Evolutionary conservation across 2,329 filamentous ascomycete genomes (phyloP).

Genomic region (Colletotrichum gloeosporioides): DNA sequence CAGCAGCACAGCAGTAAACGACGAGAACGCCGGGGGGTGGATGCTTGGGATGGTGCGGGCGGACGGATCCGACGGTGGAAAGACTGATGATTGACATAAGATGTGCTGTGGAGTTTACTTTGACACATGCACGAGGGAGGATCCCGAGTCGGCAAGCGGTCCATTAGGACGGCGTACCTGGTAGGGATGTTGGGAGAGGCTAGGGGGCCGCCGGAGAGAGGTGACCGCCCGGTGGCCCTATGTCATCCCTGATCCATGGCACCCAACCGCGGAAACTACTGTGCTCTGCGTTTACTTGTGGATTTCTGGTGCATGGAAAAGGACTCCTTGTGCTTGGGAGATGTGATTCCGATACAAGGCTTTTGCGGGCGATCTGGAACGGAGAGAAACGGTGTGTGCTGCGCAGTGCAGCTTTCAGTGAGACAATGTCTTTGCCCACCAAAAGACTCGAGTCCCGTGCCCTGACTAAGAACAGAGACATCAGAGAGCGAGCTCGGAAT

Average conservation of each 20-base stretch:
- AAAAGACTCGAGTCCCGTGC: not conserved
- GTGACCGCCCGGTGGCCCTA: not conserved
- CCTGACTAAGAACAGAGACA: not conserved
- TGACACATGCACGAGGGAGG: constrained; percentile 12
- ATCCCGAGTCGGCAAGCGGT: not conserved
- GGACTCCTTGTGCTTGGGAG: not conserved
- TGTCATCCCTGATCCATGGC: not conserved
- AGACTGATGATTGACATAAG: constrained; percentile 21
- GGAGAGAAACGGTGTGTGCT: not conserved
- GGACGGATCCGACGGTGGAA: constrained; percentile 15
- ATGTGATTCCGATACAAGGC: not conserved
- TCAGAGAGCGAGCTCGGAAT: not conserved
- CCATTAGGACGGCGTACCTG: constrained; percentile 10
- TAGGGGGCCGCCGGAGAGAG: not conserved
- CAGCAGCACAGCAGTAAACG: not conserved
- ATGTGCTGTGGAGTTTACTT: constrained; percentile 12
- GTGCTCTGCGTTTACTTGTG: not conserved
- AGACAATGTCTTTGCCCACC: not conserved
- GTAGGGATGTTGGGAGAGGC: not conserved
- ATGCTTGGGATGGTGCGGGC: constrained; percentile 7
- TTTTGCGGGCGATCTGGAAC: not conserved
- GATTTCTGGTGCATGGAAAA: not conserved
- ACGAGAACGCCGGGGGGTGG: not conserved
- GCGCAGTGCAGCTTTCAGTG: not conserved
- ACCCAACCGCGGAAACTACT: not conserved